Evolutionary conservation across 2,329 filamentous ascomycete species (phyloP), one percentile per base, ranked within the genome.

Genomic region (Fusarium sp.): DNA sequence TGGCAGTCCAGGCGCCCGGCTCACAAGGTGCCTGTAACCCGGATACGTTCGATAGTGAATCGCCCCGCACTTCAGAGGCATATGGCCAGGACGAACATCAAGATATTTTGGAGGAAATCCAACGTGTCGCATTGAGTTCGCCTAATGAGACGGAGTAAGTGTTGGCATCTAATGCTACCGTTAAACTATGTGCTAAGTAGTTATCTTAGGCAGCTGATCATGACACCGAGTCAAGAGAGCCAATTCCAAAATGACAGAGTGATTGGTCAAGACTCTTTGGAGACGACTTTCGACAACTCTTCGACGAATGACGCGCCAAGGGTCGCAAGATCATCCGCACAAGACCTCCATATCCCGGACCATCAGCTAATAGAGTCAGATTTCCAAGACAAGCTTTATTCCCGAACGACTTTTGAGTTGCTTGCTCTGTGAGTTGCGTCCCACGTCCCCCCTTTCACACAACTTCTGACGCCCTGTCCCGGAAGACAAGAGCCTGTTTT

Each of bases 301-400:
- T 1, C 11, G 1, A 2, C 3, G 3, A 16, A 18, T 7, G 6
- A 4, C 30, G 11, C 3, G 1, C 3, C 11, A 3, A 2, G 0
- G 2, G 0, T 13, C 5, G 0, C 15, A 24, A 7, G 4, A 2
- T 7, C 3, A 10, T 2, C 3, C 3, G 2, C 14, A 8, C 28
- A 14, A 5, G 28, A 7, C 22, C 8, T 6, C 2, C 3, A 2
- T 0, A 31, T 31, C 2, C 7, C 22, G 2, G 45, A 18, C 0
- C 18, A 6, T 1, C 6, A 10, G 5, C 4, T 5, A 30, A 30
- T 30, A 30, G 47, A 24, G 22, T 3, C 6, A 30, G 47, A 24
- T 15, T 3, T 4, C 20, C 28, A 20, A 7, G 22, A 30, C 22
- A 50, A 24, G 12, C 30, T 33, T 0, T 33, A 10, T 50, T 50